Evolutionary conservation across 2,329 filamentous ascomycete species (phyloP), one percentile per base, ranked within the genome.

Genomic region (Fusarium luffae): DNA sequence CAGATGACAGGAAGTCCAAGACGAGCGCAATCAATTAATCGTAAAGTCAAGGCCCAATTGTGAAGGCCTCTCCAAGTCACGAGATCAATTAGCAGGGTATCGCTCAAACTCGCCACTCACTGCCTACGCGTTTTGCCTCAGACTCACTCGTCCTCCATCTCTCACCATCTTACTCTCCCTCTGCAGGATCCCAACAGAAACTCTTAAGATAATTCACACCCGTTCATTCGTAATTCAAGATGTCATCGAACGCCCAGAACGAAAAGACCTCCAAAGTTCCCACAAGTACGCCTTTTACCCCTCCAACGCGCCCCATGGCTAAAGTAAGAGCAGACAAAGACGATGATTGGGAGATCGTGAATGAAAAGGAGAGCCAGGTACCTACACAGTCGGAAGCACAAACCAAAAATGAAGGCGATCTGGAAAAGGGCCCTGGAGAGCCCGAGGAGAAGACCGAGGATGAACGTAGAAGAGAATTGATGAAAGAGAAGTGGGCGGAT

Each of bases 341-440:
- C 1, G 50, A 69, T 4, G 66, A 66, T n/a, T 69, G 66, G 66
- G 42, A 69, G 5, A 48, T 69, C 0, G 16, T 69, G 4, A 47
- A 21, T 6, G 48, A 43, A 32, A 52, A 69, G 28, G 66, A 62
- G 0, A 11, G 1, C 16, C 25, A n/a, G n/a, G n/a, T n/a, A n/a
- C n/a, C n/a, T n/a, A n/a, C n/a, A n/a, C n/a, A n/a, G n/a, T n/a
- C n/a, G n/a, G n/a, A n/a, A n/a, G n/a, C n/a, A n/a, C n/a, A n/a
- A n/a, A n/a, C 10, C 9, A n/a, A 37, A 1, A 21, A 9, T 2
- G 54, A 23, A 4, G 8, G 2, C 0, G 10, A 1, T 4, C 4
- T 12, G 6, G 51, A 37, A 7, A 23, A 49, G 12, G 1, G 1
- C 0, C 10, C 10, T 4, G 18, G 8, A 7, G 5, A 7, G 4